These are phyloP conservation scores for Ehretia macrophylla DNA, from an alignment of 257 asterid genomes.

Conservation along the genomic window DNA sequence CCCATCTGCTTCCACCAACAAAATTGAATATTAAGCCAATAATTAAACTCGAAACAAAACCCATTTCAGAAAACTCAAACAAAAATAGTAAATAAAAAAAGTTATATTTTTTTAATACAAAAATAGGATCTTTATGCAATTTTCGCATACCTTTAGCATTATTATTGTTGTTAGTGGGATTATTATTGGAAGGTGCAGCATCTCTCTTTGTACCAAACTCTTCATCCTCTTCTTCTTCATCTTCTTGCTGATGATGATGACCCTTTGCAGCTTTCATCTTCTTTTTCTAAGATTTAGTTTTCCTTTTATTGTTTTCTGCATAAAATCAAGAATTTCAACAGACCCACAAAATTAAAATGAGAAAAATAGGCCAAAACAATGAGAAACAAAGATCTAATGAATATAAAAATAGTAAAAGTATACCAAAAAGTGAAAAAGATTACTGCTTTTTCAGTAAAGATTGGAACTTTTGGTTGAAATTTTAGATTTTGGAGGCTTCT, in stretches of 20 bases:
- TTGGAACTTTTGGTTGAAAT: constrained; percentile 1
- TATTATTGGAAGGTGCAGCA: constrained; percentile 48
- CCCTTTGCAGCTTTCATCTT: constrained; percentile 70
- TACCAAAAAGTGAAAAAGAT: constrained; percentile 17
- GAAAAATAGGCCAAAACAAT: constrained; percentile 7
- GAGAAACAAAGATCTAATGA: constrained; percentile 33
- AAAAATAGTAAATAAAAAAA: not conserved
- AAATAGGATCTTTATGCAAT: not conserved
- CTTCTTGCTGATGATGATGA: constrained; percentile 61
- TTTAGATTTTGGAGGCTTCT: not conserved
- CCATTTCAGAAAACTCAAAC: not conserved
- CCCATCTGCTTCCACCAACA: constrained; percentile 25
- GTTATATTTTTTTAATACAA: not conserved
- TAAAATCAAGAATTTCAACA: constrained; percentile 24
- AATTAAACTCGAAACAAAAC: not conserved
- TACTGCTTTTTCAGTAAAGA: constrained; percentile 9
- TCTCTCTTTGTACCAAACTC: constrained; percentile 57
- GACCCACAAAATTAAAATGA: constrained; percentile 22
- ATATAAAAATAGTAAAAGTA: not conserved
- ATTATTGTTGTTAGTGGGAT: constrained; percentile 25
- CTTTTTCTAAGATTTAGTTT: constrained; percentile 17
- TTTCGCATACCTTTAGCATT: constrained; percentile 43
- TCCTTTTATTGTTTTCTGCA: constrained; percentile 19
- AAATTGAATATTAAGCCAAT: not conserved
- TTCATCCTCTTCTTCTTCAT: constrained; percentile 74